A percentile compares a stretch with the other conserved stretches of the same genome.
Conservation (phyloP, 805 yeast genomes). For the Naumovozyma castellii region DNA sequence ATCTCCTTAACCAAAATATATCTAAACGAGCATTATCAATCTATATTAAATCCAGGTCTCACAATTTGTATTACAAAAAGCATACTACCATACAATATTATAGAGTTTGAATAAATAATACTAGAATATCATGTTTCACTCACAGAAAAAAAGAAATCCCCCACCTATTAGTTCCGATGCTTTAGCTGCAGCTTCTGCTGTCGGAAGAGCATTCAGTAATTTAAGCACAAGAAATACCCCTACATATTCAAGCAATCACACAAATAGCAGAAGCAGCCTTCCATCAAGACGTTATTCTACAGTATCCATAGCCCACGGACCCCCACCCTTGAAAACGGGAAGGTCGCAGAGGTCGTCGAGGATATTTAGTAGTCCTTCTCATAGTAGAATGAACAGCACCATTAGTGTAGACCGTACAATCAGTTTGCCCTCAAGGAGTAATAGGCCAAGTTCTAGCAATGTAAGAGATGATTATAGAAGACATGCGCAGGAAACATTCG, state of each 20-base stretch:
- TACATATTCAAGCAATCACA: background rate
- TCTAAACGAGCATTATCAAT: too few relatives aligned
- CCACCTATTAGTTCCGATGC: conserved; percentile 39
- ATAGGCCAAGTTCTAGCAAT: background rate
- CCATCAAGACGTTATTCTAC: background rate
- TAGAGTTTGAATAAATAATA: too few relatives aligned
- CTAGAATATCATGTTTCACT: background rate
- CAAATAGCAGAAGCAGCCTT: background rate
- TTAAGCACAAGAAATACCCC: conserved; percentile 5
- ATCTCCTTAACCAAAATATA: too few relatives aligned
- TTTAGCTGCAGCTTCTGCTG: conserved; percentile 51
- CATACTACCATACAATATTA: too few relatives aligned
- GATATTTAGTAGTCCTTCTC: too few relatives aligned
- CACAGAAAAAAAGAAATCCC: background rate
- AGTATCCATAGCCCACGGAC: too few relatives aligned
- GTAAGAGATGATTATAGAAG: background rate
- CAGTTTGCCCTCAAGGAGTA: background rate
- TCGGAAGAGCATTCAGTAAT: conserved; percentile 37
- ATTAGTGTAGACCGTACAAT: background rate
- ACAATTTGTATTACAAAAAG: too few relatives aligned
- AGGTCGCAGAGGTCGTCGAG: too few relatives aligned
- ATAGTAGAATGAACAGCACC: background rate
- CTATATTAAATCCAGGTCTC: too few relatives aligned
- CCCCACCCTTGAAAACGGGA: too few relatives aligned
- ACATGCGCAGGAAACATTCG: conserved; percentile 25